phyloP scores from a whole-genome alignment of 345 rosid species.

The Jatropha curcas region DNA sequence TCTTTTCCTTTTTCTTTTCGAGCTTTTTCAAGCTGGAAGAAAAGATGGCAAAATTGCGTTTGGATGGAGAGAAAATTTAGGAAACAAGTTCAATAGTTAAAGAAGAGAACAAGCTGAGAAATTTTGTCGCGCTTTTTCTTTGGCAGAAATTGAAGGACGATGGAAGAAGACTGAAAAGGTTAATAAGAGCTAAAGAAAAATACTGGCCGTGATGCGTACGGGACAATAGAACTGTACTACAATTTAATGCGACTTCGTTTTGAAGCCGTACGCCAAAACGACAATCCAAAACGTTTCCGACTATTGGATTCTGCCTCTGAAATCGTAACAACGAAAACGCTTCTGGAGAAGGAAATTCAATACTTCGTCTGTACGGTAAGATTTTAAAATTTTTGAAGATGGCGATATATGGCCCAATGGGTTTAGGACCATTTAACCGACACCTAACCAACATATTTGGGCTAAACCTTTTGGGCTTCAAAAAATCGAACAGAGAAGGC shows the following conservation, averaged over 20 bases:
- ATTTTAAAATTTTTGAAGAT: too few species aligned
- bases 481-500: too few species aligned
- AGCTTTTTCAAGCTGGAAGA: neutral
- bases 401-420: too few species aligned
- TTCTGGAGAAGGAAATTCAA: neutral
- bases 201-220: neutral
- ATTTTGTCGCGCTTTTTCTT: constrained; percentile 6
- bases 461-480: too few species aligned
- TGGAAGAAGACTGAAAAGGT: neutral
- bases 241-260: neutral
- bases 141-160: neutral
- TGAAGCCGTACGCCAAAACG: neutral
- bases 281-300: neutral
- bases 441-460: too few species aligned
- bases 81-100: neutral
- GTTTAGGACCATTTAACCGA: too few species aligned
- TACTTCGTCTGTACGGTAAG: neutral
- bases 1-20: too few species aligned
- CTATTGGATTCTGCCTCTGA: too few species aligned
- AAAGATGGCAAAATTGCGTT: neutral
- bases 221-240: neutral
- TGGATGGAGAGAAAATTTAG: constrained; percentile 15
- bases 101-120: neutral
- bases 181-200: neutral
- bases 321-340: too few species aligned